Base-by-base conservation (phyloP, 1,139 yeast genomes). In the Candida pseudoviswanathii region DNA sequence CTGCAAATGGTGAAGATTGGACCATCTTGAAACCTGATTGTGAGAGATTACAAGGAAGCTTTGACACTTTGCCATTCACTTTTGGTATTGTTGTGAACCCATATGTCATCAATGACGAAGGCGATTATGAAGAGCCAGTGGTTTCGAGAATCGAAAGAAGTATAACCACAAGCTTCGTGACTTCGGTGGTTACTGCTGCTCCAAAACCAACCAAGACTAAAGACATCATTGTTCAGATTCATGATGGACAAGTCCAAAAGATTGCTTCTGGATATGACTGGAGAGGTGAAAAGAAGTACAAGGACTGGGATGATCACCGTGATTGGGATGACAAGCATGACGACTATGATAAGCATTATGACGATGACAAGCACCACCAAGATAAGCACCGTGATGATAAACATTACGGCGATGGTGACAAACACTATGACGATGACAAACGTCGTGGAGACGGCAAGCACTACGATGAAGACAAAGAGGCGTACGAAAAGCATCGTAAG, bases 51-150 rank as follows among this genome's bases (percentile, higher is more conserved):
- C 50, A 49, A 9, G 70, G 67, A 6, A 63, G 67, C 36, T 49
- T 55, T 42, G 56, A 55, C 11, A 56, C 70, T 6, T 59, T 70
- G 38, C 73, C 71, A 2, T 71, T 66, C 48, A 51, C 58, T 5
- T 71, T 72, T 57, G 77, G 77, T 1, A 56, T 72, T 43, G 70
- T 68, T 30, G 75, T 70, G n/a, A 63, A 61, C 41, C 67, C 68
- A 2, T 60, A 56, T 47, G 48, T 48, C 5, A 39, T 57, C 5
- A 58, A 59, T 44, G 61, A 58, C 25, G 58, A 56, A 7, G 63
- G 63, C 4, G 61, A 56, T 30, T 55, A 50, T 31, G 47, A 48
- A 44, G 56, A 54, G 48, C 59, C 60, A 1, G 44, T 47, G 31
- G 37, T 47, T 34, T 44, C 56, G 10, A 50, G 51, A 10, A 47